These are phyloP conservation scores for Candida incommunis DNA, from an alignment of 805 yeast genomes.

Conservation along the genomic window DNA sequence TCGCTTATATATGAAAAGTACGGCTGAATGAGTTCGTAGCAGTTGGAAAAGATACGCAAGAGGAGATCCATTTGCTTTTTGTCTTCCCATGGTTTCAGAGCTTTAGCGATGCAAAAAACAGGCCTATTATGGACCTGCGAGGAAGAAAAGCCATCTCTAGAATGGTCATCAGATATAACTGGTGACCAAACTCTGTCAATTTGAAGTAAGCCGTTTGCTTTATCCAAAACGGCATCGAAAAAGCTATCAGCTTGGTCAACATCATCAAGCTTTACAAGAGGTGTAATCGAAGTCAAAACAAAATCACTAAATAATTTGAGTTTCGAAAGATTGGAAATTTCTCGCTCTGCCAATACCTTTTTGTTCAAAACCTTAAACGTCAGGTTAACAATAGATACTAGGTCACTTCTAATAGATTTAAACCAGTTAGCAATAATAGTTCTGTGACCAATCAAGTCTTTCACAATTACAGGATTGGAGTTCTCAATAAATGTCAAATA, in stretches of 20 bases:
- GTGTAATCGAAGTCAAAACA: neutral
- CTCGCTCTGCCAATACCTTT: neutral
- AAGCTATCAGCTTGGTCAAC: neutral
- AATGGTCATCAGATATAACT: neutral
- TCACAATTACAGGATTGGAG: neutral
- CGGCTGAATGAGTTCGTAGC: neutral
- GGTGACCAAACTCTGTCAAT: neutral
- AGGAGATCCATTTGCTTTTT: neutral
- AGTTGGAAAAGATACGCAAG: neutral
- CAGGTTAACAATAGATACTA: neutral
- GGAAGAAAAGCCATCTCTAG: neutral
- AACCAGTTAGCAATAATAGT: neutral
- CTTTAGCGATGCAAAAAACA: neutral
- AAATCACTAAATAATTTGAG: neutral
- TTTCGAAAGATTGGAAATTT: neutral
- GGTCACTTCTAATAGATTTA: neutral
- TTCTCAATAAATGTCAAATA: neutral
- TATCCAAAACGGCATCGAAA: neutral
- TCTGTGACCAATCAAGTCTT: neutral
- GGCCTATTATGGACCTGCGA: neutral
- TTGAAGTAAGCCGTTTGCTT: neutral
- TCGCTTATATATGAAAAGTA: neutral
- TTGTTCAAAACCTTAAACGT: neutral
- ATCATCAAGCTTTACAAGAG: neutral
- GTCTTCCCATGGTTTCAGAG: conserved; percentile 1